Evolutionary conservation across 164 flowering plant species (phyloP).

Genomic region (Nymphaea thermarum): DNA sequence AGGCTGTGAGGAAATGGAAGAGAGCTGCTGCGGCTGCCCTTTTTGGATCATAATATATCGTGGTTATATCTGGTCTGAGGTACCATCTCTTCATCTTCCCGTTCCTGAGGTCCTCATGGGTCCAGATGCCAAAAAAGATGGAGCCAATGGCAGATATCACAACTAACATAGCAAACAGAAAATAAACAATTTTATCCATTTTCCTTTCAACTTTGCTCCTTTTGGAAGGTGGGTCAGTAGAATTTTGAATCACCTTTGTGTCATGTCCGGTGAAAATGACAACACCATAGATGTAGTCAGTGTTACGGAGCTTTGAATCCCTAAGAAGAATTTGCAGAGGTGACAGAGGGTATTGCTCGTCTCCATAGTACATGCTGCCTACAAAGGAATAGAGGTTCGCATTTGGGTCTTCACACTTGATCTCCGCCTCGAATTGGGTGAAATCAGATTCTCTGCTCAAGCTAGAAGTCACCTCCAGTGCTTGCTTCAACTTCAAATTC

Average conservation of each 20-base stretch:
- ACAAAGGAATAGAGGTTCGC: conserved; percentile 77
- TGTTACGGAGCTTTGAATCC: conserved; percentile 87
- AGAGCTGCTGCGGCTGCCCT: conserved; percentile 50
- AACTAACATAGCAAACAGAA: conserved; percentile 46
- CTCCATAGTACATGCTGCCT: conserved; percentile 66
- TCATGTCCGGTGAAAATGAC: conserved; percentile 90
- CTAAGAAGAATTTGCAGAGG: conserved; percentile 89
- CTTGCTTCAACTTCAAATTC: conserved; percentile 85
- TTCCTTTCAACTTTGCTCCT: conserved; percentile 77
- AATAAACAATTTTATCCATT: conserved; percentile 73
- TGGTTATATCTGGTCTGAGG: conserved; percentile 53
- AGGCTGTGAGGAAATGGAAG: conserved; percentile 63
- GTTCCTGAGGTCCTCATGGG: conserved; percentile 45
- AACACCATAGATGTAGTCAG: conserved; percentile 73
- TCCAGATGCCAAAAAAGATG: conserved; percentile 53
- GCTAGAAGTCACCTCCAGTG: conserved; percentile 54
- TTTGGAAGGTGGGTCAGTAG: conserved; percentile 86
- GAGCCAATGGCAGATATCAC: conserved; percentile 56
- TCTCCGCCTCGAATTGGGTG: conserved; percentile 44
- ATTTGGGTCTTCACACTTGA: conserved; percentile 96
- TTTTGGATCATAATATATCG: conserved; percentile 50
- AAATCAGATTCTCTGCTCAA: conserved; percentile 43
- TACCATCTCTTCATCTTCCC: conserved; percentile 27
- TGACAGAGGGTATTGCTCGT: conserved; percentile 45
- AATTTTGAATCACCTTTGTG: conserved; percentile 84